A percentile compares a stretch with the other conserved stretches of the same genome.
phyloP scores from a whole-genome alignment of 176 grass and related monocot genomes.

The Canna indica region DNA sequence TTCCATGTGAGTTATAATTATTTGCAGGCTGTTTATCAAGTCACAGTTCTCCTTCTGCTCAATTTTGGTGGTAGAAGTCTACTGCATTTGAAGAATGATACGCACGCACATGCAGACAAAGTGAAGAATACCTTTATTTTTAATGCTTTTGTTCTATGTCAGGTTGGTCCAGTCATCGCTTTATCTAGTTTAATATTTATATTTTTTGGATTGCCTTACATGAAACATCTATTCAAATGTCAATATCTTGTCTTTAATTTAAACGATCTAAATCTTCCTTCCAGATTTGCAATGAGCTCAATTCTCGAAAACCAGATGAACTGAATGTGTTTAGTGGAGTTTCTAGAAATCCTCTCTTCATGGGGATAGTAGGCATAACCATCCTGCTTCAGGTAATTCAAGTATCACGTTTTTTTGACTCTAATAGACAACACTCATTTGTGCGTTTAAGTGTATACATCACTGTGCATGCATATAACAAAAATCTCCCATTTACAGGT shows the following conservation, averaged over 20 bases:
- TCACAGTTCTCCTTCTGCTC: slow-evolving; percentile 61
- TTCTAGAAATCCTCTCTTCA: slow-evolving; percentile 53
- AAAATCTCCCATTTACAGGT: slow-evolving; percentile 25
- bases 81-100: slow-evolving; percentile 52
- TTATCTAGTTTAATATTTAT: background rate
- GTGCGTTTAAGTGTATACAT: background rate
- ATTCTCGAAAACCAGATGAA: slow-evolving; percentile 72
- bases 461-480: background rate
- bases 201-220: too few relatives aligned
- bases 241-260: background rate
- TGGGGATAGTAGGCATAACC: slow-evolving; percentile 53
- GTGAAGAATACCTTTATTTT: slow-evolving; percentile 95
- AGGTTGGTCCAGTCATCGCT: slow-evolving; percentile 42
- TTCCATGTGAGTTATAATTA: slow-evolving; percentile 7
- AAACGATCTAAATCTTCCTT: background rate
- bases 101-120: slow-evolving; percentile 53
- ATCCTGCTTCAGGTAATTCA: slow-evolving; percentile 67
- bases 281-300: slow-evolving; percentile 90
- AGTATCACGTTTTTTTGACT: background rate
- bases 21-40: slow-evolving; percentile 78
- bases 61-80: slow-evolving; percentile 66
- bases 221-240: background rate
- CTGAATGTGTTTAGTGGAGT: slow-evolving; percentile 79
- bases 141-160: slow-evolving; percentile 91
- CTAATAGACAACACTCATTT: too few relatives aligned